Conservation (phyloP, 163 green algal genomes). For the Coccomyxa subellipsoidea region DNA sequence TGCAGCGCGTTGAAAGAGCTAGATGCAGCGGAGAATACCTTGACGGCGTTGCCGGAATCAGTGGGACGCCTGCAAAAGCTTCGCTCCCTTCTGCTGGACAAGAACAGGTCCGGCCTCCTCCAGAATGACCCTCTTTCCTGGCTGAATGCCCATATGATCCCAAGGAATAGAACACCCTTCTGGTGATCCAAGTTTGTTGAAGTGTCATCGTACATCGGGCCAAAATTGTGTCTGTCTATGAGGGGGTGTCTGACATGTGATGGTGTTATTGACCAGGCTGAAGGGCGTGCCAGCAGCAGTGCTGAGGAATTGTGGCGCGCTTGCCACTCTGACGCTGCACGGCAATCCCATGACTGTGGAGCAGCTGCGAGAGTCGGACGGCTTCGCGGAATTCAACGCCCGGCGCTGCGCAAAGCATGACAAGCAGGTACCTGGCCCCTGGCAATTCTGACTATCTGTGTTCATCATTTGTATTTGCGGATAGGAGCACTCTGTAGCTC, state of each 20-base stretch:
- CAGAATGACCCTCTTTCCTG: too few species aligned
- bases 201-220: neutral
- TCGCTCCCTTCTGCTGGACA: conserved; percentile 32
- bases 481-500: neutral
- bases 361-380: conserved; percentile 43
- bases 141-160: too few species aligned
- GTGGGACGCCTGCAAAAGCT: conserved; percentile 33
- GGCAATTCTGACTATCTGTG: neutral
- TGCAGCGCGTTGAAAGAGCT: conserved; percentile 42
- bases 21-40: conserved; percentile 30
- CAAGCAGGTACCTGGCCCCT: conserved; percentile 49
- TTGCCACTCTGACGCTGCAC: conserved; percentile 48
- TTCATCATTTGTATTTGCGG: neutral
- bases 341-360: conserved; percentile 62
- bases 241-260: neutral
- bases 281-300: conserved; percentile 36
- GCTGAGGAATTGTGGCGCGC: conserved; percentile 37
- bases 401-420: conserved; percentile 42
- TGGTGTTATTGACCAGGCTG: conserved; percentile 28
- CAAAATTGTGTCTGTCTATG: neutral
- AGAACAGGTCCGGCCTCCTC: conserved; percentile 49
- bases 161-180: neutral
- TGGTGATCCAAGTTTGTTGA: neutral
- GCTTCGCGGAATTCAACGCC: conserved; percentile 46
- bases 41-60: conserved; percentile 28